phyloP scores from a whole-genome alignment of 306 rosid genomes.

The Astragalus glycyphyllos region DNA sequence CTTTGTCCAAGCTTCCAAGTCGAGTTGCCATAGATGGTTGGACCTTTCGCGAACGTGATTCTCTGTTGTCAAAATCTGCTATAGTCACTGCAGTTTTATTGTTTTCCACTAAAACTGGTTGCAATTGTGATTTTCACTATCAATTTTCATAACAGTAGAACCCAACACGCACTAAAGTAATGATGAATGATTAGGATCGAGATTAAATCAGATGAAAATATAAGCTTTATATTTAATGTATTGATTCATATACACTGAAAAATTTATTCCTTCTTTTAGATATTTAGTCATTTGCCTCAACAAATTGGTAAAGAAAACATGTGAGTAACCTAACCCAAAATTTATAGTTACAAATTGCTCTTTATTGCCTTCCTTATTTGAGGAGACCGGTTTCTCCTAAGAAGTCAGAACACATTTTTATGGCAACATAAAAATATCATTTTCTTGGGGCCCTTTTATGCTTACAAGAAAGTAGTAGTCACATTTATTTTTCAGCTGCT shows the following conservation, averaged over 20 bases:
- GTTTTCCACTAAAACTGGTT: too few relatives aligned
- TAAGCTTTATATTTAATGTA: not conserved
- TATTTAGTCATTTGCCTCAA: not conserved
- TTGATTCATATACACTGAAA: not conserved
- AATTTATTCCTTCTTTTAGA: not conserved
- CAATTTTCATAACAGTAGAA: too few relatives aligned
- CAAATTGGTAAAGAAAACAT: not conserved
- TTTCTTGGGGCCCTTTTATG: not conserved
- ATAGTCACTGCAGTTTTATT: too few relatives aligned
- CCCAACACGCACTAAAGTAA: too few relatives aligned
- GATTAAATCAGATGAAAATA: not conserved
- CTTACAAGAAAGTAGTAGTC: not conserved
- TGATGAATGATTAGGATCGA: too few relatives aligned
- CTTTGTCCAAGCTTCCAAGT: too few relatives aligned
- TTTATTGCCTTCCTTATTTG: slow-evolving; percentile 28
- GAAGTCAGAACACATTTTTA: slow-evolving; percentile 2
- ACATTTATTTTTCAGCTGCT: not conserved
- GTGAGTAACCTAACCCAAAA: slow-evolving; percentile 33
- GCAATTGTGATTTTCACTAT: too few relatives aligned
- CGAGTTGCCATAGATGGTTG: too few relatives aligned
- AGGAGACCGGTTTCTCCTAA: slow-evolving; percentile 21
- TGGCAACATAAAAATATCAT: not conserved
- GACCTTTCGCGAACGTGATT: too few relatives aligned
- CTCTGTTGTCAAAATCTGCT: too few relatives aligned
- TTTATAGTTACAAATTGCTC: slow-evolving; percentile 1